Conservation (phyloP, 192 early-diverging fungal species). For the Kickxella alabastrina region DNA sequence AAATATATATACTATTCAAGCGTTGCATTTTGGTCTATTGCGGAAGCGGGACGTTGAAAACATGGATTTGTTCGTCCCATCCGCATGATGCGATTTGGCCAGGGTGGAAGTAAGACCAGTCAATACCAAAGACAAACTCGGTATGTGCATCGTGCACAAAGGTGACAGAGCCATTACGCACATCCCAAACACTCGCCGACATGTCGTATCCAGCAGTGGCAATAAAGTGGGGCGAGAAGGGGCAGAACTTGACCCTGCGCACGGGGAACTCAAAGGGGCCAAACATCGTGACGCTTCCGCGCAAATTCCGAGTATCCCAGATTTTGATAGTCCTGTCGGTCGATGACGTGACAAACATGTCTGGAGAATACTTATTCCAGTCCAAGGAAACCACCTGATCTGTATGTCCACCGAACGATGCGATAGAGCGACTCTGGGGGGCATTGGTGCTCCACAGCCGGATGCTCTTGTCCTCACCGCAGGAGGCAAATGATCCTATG, state of each 20-base stretch:
- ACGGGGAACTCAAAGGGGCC: slow-evolving; percentile 91
- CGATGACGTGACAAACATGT: slow-evolving; percentile 81
- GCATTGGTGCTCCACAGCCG: slow-evolving; percentile 88
- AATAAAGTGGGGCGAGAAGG: slow-evolving; percentile 77
- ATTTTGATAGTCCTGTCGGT: slow-evolving; percentile 86
- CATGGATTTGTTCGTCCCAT: slow-evolving; percentile 90
- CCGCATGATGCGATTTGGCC: slow-evolving; percentile 89
- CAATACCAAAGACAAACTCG: slow-evolving; percentile 96
- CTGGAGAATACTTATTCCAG: slow-evolving; percentile 94
- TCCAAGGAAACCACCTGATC: slow-evolving; percentile 89
- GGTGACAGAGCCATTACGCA: slow-evolving; percentile 48
- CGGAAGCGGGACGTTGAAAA: slow-evolving; percentile 46
- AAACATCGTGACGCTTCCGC: slow-evolving; percentile 68
- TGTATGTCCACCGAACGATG: slow-evolving; percentile 72
- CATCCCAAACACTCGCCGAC: slow-evolving; percentile 94
- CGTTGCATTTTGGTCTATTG: too few species aligned
- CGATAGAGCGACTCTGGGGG: slow-evolving; percentile 56
- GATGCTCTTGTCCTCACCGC: slow-evolving; percentile 83
- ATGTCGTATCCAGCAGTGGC: slow-evolving; percentile 93
- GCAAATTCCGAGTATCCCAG: slow-evolving; percentile 84
- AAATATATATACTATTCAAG: too few species aligned
- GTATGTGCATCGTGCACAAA: slow-evolving; percentile 81
- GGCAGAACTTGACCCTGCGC: slow-evolving; percentile 87
- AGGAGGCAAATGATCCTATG: slow-evolving; percentile 77
- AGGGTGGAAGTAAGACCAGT: slow-evolving; percentile 85